Evolutionary conservation across 2,329 filamentous ascomycete genomes (phyloP), one percentile per base, ranked within the genome.

Genomic region (Chaetomiaceae sp.): DNA sequence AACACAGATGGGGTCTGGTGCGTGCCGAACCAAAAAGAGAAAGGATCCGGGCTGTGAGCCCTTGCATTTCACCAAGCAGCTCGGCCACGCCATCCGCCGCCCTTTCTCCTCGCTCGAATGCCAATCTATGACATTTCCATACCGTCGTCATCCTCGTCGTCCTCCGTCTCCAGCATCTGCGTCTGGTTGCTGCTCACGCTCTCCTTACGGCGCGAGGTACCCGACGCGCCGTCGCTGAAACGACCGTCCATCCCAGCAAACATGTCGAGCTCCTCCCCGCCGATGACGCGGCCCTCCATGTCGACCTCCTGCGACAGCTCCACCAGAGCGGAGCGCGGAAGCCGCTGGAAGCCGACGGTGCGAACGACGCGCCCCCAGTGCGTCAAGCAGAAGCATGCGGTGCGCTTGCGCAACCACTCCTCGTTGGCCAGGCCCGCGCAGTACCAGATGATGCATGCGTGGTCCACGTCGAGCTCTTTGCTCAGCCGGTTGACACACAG

Each of bases 361-460:
- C 93, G 84, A 19, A 97, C 93, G 23, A 99, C 82, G 41, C 93
- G 84, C 47, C 93, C 93, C 90, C 93, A 99, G 67, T 97, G 89
- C 34, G 86, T 86, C 68, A 99, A 81, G 65, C 90, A 96, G 69
- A 95, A 97, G 41, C 77, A 77, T 0, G 91, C 91, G 0, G 93
- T 89, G 47, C 92, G 85, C 61, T 88, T 87, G 66, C 90, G 88
- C 34, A 99, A 78, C 90, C 91, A 96, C 47, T 95, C 89, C 69
- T 99, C 93, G 60, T 85, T 88, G 14, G 93, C 92, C 13, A 92
- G 82, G 7, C 86, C 87, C 2, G 93, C 90, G 58, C 90, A 89
- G 68, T 97, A 91, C 90, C 95, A 99, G 50, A 96, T 91, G 60
- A 95, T 86, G 57, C 93, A 96, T 3, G 92, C 92, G 64, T 96